Conservation (phyloP, 2,329 filamentous ascomycete genomes). For the Aspergillus fructus region DNA sequence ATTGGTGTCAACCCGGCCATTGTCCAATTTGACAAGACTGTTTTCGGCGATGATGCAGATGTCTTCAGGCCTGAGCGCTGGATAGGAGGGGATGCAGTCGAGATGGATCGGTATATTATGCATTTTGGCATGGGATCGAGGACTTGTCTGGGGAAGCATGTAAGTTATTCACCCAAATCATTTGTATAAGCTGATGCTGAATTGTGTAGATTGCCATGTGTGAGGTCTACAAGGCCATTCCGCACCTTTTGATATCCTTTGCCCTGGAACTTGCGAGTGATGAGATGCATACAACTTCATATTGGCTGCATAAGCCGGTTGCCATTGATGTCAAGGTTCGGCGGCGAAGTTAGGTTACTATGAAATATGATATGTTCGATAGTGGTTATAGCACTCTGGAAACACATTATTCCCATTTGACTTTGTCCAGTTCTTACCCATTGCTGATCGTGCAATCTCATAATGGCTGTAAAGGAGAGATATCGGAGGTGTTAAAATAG, state of each 20-base stretch:
- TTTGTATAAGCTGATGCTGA: not conserved
- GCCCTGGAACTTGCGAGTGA: conserved; percentile 9
- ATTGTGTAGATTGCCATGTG: conserved; percentile 14
- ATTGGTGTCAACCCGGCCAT: conserved; percentile 10
- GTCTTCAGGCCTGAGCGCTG: conserved; percentile 1
- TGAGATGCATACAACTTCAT: conserved; percentile 7
- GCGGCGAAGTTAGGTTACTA: not conserved
- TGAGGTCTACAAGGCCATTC: conserved; percentile 19
- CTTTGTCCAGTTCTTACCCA: too few species aligned
- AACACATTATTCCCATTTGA: too few species aligned
- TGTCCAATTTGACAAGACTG: conserved; percentile 4
- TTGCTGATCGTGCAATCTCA: too few species aligned
- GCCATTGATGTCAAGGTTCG: conserved; percentile 1
- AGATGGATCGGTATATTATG: conserved; percentile 6
- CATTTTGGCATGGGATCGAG: conserved; percentile 13
- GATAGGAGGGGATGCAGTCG: not conserved
- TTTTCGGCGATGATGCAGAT: conserved; percentile 3
- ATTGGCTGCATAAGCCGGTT: conserved; percentile 18
- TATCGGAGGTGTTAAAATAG: too few species aligned
- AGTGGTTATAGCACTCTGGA: too few species aligned
- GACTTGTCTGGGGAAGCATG: conserved; percentile 15
- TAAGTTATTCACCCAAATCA: not conserved
- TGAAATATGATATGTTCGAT: too few species aligned
- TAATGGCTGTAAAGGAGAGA: too few species aligned
- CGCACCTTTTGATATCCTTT: conserved; percentile 10